Percentiles rank a stretch among this genome's conserved stretches.
These are phyloP conservation scores for Wickerhamomyces ciferrii DNA, from an alignment of 805 yeast species.

Conservation along the genomic window DNA sequence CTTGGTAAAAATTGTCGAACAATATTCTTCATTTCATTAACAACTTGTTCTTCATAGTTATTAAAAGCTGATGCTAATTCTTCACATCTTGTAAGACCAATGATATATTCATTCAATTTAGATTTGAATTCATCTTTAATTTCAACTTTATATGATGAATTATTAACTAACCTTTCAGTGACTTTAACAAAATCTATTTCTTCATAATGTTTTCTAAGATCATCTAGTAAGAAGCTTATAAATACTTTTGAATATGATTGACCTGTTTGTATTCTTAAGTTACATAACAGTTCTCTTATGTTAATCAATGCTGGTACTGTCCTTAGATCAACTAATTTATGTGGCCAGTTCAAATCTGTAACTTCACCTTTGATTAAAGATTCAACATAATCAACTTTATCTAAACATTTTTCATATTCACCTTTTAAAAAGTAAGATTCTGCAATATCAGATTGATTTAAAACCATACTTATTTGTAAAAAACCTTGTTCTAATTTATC, in stretches of 20 bases:
- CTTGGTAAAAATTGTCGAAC: constrained; percentile 63
- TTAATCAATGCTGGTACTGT: constrained; percentile 25
- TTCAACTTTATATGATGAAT: constrained; percentile 31
- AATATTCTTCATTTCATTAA: constrained; percentile 65
- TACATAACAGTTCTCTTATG: constrained; percentile 46
- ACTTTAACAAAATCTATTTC: constrained; percentile 43
- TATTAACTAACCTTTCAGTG: constrained; percentile 35
- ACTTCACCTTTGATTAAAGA: constrained; percentile 50
- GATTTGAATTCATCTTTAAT: constrained; percentile 35
- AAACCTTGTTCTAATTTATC: constrained; percentile 59
- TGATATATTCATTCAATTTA: constrained; percentile 40
- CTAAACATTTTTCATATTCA: constrained; percentile 49
- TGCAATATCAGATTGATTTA: constrained; percentile 43
- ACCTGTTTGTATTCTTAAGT: constrained; percentile 61
- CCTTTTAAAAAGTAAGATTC: constrained; percentile 38
- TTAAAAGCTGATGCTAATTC: constrained; percentile 57
- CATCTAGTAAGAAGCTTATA: constrained; percentile 48
- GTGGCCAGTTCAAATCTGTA: constrained; percentile 35
- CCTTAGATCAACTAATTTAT: constrained; percentile 24
- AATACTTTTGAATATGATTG: constrained; percentile 59
- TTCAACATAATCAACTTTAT: constrained; percentile 52
- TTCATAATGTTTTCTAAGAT: constrained; percentile 54
- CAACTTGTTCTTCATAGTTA: constrained; percentile 61
- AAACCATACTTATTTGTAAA: constrained; percentile 38
- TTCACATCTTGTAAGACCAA: constrained; percentile 57